Base-by-base conservation (phyloP, 495 filamentous ascomycete genomes). In the Neurospora sp. region DNA sequence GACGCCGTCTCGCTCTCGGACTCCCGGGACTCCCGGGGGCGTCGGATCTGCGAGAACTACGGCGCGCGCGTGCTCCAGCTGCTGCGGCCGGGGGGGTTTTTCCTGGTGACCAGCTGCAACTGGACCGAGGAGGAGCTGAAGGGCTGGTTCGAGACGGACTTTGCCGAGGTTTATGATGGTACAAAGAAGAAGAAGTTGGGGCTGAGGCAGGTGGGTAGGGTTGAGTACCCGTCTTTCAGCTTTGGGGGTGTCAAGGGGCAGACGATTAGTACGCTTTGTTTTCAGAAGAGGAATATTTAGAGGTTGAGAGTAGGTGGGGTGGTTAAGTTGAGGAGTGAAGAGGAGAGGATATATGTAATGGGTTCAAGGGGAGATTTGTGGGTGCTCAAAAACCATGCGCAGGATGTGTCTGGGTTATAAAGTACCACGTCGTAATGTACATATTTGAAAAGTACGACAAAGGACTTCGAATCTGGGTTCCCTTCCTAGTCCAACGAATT, bases 71-170 rank as follows among this genome's bases (percentile, higher is more conserved):
- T 93, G 27, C 83, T 87, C 40, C 75, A 78, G 69, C 81, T 97
- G 38, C 84, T 98, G 61, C 89, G 87, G 73, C 81, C 80, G 8
- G 90, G 90, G 4, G 94, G 94, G 3, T 83, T 91, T 53, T 86
- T 98, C 76, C 78, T 97, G 40, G 88, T 99, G 31, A 98, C 96
- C 74, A 97, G 93, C 78, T 99, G 96, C 80, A 99, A 99, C 82
- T 99, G 96, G 96, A 97, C 96, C 42, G 93, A 96, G 84, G 86
- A 89, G 71, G 96, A 99, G 85, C 81, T 99, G 77, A 83, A 85
- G 72, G 78, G 77, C 12, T 96, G 94, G 93, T 94, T 97, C 80
- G 87, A 83, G 69, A 80, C 78, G 22, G 77, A 69, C 1, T 73
- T 22, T 22, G 74, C 74, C 70, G 71, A 71, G 5, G 73, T 69